Base-by-base conservation (phyloP, 371 early-diverging fungal species). In the Parasitella parasitica region DNA sequence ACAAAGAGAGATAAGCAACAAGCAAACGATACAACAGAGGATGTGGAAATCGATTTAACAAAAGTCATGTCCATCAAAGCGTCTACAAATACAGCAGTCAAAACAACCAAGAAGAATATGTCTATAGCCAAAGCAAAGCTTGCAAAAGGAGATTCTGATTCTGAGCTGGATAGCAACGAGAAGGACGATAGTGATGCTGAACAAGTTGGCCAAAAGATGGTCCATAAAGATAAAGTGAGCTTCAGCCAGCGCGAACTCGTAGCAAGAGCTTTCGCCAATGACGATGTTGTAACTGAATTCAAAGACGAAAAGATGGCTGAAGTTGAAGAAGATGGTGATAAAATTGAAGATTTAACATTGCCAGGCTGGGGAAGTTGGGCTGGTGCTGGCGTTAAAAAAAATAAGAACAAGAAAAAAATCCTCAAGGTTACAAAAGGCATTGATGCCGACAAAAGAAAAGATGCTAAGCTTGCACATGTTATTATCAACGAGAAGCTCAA, bases 341-440 rank as follows among this genome's bases (percentile, higher is more conserved):
- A 94, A 72, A 88, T 86, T 16, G 85, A 86, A 57, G 94, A 94
- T 66, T 59, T 90, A 59, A 92, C 92, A 4, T 78, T 98, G 49
- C 98, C 98, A 20, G 98, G 98, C 57, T 98, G 98, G 94, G 97
- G 96, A 4, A 64, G 83, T 32, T 98, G 98, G 98, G 88, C 79
- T 43, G 98, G 98, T 24, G 71, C 90, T 36, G 85, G 85, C 22
- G 69, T 84, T 49, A 84, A 88, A 80, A 80, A 77, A 54, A 52
- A 74, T 30, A 71, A 85, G 74, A 87, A 83, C 66, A 88, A 82
- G 77, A 84, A 82, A 51, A 72, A 82, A n/a, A 72, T 89, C 22
- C 63, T 83, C 32, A 84, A 85, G 69, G 75, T 85, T 6, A 77
- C 89, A 22, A 84, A 87, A 67, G 93, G 92, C 22, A 70, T 92